Percentiles rank a stretch among this genome's conserved stretches.
Evolutionary conservation across 768 basidiomycete species (phyloP).

Genomic region (Cantharellus anzutake): DNA sequence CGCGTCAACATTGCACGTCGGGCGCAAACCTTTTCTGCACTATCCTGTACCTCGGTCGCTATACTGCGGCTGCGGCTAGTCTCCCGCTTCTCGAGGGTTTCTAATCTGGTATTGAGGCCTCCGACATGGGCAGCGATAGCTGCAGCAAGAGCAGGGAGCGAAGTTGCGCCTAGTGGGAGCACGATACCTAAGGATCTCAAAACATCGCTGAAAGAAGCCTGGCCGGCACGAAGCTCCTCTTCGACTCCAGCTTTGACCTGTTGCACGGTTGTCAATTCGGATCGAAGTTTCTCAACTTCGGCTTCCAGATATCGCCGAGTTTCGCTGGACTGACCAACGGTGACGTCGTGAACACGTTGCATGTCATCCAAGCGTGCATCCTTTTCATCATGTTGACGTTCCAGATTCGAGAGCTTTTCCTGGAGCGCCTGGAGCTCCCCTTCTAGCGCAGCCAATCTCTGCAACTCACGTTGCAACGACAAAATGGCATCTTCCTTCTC

Average conservation of each 20-base stretch:
- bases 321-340: not conserved
- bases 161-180: conserved; percentile 20
- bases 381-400: conserved; percentile 11
- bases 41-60: too few relatives aligned
- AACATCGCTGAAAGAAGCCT: conserved; percentile 29
- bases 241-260: conserved; percentile 7
- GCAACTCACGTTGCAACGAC: conserved; percentile 35
- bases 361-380: not conserved
- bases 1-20: too few relatives aligned
- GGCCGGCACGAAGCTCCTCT: conserved; percentile 33
- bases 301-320: not conserved
- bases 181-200: conserved; percentile 38
- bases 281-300: too few relatives aligned
- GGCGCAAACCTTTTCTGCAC: too few relatives aligned
- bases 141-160: conserved; percentile 13
- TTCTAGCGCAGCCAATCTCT: conserved; percentile 29
- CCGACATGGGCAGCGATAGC: conserved; percentile 11
- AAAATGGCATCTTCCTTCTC: conserved; percentile 44
- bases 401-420: conserved; percentile 23
- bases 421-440: conserved; percentile 21
- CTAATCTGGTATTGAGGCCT: not conserved
- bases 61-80: too few relatives aligned
- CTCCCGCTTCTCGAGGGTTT: not conserved
- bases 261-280: not conserved
- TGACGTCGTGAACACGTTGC: too few relatives aligned